Percentiles rank a stretch among this genome's conserved stretches.
phyloP scores from a whole-genome alignment of 2,329 filamentous ascomycete species.

The Calonectria crousiana region DNA sequence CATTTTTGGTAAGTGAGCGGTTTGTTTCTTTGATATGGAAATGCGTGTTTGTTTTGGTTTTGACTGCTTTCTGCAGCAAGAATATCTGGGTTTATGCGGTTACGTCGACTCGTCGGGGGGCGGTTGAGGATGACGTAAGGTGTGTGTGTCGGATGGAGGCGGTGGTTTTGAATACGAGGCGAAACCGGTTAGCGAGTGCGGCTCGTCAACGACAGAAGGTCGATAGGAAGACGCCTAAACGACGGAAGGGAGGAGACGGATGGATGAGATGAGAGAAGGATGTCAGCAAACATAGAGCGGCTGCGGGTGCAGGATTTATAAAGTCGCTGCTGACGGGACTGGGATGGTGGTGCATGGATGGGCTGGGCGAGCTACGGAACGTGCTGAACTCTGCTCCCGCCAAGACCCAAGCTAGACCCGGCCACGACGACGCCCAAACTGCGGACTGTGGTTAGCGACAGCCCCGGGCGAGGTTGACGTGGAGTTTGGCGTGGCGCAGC shows the following conservation, averaged over 20 bases:
- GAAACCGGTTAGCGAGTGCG: slow-evolving; percentile 24
- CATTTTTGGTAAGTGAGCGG: slow-evolving; percentile 51
- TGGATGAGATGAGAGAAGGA: slow-evolving; percentile 14
- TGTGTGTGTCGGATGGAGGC: slow-evolving; percentile 10
- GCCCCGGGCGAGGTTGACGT: slow-evolving; percentile 27
- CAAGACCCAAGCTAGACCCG: slow-evolving; percentile 1
- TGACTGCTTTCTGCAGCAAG: slow-evolving; percentile 5
- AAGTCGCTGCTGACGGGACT: slow-evolving; percentile 18
- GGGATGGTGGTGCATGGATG: slow-evolving; percentile 11
- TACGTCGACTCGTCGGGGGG: slow-evolving; percentile 24
- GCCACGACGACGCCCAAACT: slow-evolving; percentile 7
- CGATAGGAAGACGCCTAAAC: slow-evolving; percentile 3
- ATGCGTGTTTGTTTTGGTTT: background rate
- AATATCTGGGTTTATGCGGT: slow-evolving; percentile 18
- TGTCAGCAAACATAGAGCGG: slow-evolving; percentile 20
- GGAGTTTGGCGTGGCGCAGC: slow-evolving; percentile 31
- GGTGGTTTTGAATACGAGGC: slow-evolving; percentile 14
- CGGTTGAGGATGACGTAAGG: slow-evolving; percentile 40
- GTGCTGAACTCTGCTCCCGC: slow-evolving; percentile 11
- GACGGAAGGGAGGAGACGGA: slow-evolving; percentile 2
- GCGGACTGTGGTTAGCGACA: slow-evolving; percentile 15
- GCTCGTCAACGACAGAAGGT: slow-evolving; percentile 9
- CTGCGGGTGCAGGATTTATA: slow-evolving; percentile 29
- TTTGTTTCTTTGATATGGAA: background rate
- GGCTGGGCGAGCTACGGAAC: slow-evolving; percentile 14